Evolutionary conservation across 345 rosid species (phyloP), one percentile per base, ranked within the genome.

Genomic region (Excoecaria agallocha): DNA sequence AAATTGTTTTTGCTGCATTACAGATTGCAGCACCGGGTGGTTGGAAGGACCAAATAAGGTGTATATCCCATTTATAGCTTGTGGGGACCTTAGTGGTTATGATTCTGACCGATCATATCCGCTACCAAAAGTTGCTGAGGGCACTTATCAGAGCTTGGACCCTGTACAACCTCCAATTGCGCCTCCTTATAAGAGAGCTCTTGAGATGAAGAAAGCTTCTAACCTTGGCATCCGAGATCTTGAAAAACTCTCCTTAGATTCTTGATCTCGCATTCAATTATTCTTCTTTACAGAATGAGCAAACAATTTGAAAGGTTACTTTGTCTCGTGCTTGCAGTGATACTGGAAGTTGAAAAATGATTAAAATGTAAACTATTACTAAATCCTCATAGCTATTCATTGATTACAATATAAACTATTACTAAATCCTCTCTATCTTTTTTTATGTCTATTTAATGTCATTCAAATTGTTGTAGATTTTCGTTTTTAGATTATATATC

Each of bases 71-170:
- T 95, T 93, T 78, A 67, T 93, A 77, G 98, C 99, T 19, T 90
- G 97, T 24, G 94, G 98, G 25, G 99, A 89, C 82, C 94, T 89
- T 24, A 82, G 89, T 12, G 96, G 97, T 25, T 91, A 90, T 69
- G 98, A 91, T 68, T 95, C 99, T 7, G 99, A 95, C 78, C 92
- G 90, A 65, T 95, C 97, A 19, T 95, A 93, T 81, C 99, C 96
- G 2, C 88, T 91, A 2, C 93, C 96, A 0, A 90, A 84, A 88
- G 89, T 79, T 46, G 89, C 91, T 2, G 94, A 88, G 3, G 93
- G 97, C n/a, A 80, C 79, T 12, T 86, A 90, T 82, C 89, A 85
- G 85, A 90, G 94, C 80, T 79, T 95, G 82, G 93, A 91, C 81
- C 97, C 97, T 60, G 87, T 95, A 56, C 98, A 95, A 64, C 93